phyloP scores from a whole-genome alignment of 495 filamentous ascomycete species.

The Haplographium delicatum region DNA sequence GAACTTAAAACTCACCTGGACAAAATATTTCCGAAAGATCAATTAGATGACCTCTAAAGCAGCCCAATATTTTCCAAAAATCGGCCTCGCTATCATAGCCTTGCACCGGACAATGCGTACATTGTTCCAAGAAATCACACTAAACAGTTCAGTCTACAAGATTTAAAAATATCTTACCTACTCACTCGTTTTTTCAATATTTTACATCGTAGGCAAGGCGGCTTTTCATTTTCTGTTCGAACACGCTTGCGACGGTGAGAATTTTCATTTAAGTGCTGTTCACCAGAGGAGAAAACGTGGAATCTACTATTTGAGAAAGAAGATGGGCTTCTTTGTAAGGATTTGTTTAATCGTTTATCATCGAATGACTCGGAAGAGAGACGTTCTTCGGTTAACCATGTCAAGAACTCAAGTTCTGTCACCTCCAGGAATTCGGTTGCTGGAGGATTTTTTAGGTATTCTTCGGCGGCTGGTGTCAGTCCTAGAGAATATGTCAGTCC shows the following conservation, averaged over 20 bases:
- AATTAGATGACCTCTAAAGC: conserved; percentile 10
- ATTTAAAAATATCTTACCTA: not conserved
- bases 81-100: conserved; percentile 16
- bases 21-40: conserved; percentile 7
- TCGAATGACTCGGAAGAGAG: too few relatives aligned
- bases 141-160: not conserved
- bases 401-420: not conserved
- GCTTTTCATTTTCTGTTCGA: not conserved
- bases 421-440: not conserved
- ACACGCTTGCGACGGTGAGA: not conserved
- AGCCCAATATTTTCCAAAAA: conserved; percentile 19
- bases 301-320: too few relatives aligned
- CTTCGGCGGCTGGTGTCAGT: not conserved
- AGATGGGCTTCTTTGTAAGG: too few relatives aligned
- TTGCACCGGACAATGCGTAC: conserved; percentile 16
- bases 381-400: too few relatives aligned
- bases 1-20: conserved; percentile 7
- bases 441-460: conserved; percentile 8
- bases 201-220: conserved; percentile 19
- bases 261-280: too few relatives aligned
- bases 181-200: conserved; percentile 19
- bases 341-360: too few relatives aligned
- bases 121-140: conserved; percentile 12
- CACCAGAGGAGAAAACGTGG: too few relatives aligned
- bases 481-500: not conserved